Percentiles rank a stretch among this genome's conserved stretches.
Evolutionary conservation across 1,284 basidiomycete species (phyloP).

Genomic region (Austroboletus rostrupii): DNA sequence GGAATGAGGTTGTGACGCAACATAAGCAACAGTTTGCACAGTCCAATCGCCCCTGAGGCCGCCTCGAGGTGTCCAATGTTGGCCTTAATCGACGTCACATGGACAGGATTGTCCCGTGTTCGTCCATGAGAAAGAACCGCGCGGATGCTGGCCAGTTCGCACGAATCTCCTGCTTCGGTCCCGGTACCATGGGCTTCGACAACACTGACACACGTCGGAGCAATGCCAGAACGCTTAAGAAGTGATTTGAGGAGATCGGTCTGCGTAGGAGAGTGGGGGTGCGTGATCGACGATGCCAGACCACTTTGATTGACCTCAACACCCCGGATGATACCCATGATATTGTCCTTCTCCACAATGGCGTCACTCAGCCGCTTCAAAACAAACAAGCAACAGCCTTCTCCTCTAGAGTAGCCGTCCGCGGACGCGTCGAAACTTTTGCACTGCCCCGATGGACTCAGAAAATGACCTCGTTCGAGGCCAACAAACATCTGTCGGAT

Average conservation of each 20-base stretch:
- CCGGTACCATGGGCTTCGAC: slow-evolving; percentile 74
- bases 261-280: slow-evolving; percentile 64
- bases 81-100: slow-evolving; percentile 65
- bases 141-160: slow-evolving; percentile 60
- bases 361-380: slow-evolving; percentile 68
- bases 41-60: slow-evolving; percentile 65
- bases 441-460: slow-evolving; percentile 64
- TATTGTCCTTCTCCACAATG: slow-evolving; percentile 56
- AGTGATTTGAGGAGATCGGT: slow-evolving; percentile 48
- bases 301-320: slow-evolving; percentile 69
- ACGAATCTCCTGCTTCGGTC: slow-evolving; percentile 65
- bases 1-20: slow-evolving; percentile 53
- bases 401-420: slow-evolving; percentile 69
- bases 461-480: slow-evolving; percentile 64
- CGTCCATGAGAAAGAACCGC: slow-evolving; percentile 47
- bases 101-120: slow-evolving; percentile 45
- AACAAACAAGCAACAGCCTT: slow-evolving; percentile 69
- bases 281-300: slow-evolving; percentile 61
- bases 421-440: slow-evolving; percentile 68
- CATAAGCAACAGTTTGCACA: slow-evolving; percentile 72
- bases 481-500: slow-evolving; percentile 60
- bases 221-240: slow-evolving; percentile 43
- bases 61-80: slow-evolving; percentile 74
- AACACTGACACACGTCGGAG: slow-evolving; percentile 48
- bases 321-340: slow-evolving; percentile 65